Percentiles rank a stretch among this genome's conserved stretches.
These are phyloP conservation scores for Sordaria brevicollis DNA, from an alignment of 495 filamentous ascomycete species.

Conservation along the genomic window DNA sequence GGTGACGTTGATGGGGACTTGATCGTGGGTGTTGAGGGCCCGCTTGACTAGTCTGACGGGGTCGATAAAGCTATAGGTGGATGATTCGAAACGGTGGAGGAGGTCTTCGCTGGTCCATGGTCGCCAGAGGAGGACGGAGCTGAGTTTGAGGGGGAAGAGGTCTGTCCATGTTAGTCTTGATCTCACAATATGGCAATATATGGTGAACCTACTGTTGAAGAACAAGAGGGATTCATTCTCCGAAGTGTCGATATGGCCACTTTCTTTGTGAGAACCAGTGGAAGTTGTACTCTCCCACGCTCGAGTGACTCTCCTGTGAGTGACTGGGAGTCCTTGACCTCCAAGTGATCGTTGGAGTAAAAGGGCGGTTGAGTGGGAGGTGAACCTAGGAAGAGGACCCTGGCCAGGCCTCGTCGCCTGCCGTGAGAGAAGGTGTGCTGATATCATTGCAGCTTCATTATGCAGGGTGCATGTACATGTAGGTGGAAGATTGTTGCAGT, in stretches of 20 bases:
- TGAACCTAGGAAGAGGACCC: neutral
- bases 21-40: conserved; percentile 41
- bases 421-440: conserved; percentile 7
- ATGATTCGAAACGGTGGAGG: conserved; percentile 52
- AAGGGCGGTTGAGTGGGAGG: neutral
- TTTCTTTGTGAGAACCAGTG: neutral
- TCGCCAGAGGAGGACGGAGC: conserved; percentile 51
- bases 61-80: conserved; percentile 48
- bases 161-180: neutral
- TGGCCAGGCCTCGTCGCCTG: conserved; percentile 4
- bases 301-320: neutral
- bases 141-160: conserved; percentile 70
- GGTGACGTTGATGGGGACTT: conserved; percentile 55
- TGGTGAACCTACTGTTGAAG: neutral
- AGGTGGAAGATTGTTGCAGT: neutral
- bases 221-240: neutral
- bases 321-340: neutral
- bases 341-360: neutral
- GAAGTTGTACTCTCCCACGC: neutral
- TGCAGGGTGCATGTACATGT: neutral
- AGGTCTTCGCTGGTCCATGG: conserved; percentile 47
- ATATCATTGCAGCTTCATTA: conserved; percentile 14
- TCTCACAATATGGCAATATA: neutral
- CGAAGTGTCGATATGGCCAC: neutral
- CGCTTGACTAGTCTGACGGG: conserved; percentile 52